These are phyloP conservation scores for Colletotrichum filicis DNA, from an alignment of 2,329 filamentous ascomycete genomes.

Conservation along the genomic window DNA sequence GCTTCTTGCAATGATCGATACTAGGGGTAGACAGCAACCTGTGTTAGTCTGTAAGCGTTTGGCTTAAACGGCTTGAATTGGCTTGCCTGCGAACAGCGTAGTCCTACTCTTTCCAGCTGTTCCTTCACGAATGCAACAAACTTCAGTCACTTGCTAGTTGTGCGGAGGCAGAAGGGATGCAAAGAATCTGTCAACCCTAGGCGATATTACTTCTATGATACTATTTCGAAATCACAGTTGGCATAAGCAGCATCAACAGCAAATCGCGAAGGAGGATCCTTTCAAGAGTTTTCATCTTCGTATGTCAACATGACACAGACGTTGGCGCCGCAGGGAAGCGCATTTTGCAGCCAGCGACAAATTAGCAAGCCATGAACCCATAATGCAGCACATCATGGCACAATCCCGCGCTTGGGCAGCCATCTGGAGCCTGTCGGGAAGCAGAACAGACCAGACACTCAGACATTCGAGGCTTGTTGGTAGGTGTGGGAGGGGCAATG, in stretches of 20 bases:
- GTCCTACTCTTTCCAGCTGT: background rate
- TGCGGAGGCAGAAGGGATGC: background rate
- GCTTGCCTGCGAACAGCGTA: background rate
- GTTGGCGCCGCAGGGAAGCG: conserved; percentile 10
- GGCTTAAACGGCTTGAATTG: background rate
- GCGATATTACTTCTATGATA: background rate
- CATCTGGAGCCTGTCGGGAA: conserved; percentile 19
- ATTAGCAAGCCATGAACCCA: conserved; percentile 9
- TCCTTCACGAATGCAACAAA: background rate
- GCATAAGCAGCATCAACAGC: background rate
- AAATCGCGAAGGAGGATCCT: background rate
- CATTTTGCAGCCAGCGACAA: conserved; percentile 7
- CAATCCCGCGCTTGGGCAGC: conserved; percentile 18
- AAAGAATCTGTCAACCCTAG: background rate
- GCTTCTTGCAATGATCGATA: background rate
- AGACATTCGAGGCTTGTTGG: conserved; percentile 4
- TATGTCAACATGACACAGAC: conserved; percentile 28
- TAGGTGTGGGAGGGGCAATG: conserved; percentile 18
- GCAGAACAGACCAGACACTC: conserved; percentile 15
- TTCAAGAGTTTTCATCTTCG: background rate
- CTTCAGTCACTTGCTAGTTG: background rate
- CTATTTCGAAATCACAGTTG: conserved; percentile 1
- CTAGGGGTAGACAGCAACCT: background rate
- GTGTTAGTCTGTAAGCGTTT: background rate
- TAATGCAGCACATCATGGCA: conserved; percentile 7